These are phyloP conservation scores for Naganishia antarctica DNA, from an alignment of 768 basidiomycete genomes.

Conservation along the genomic window DNA sequence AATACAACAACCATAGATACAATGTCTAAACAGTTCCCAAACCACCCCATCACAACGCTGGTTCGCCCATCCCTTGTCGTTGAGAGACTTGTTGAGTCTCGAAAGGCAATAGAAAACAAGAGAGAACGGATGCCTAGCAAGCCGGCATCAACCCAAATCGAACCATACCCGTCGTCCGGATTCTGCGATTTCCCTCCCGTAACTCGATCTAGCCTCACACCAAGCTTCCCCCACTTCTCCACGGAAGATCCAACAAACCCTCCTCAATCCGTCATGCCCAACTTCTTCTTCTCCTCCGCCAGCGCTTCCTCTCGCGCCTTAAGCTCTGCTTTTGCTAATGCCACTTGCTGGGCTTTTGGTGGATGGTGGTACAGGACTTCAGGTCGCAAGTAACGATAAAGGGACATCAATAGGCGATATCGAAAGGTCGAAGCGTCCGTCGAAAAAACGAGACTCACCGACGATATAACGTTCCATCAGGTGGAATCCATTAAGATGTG, in stretches of 20 bases:
- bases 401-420: not conserved
- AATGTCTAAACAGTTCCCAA: not conserved
- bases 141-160: no score
- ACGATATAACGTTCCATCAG: conserved; percentile 97
- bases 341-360: conserved; percentile 89
- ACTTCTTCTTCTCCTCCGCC: conserved; percentile 71
- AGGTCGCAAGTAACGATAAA: no score
- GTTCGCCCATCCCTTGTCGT: no score
- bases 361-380: conserved; percentile 98
- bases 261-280: conserved; percentile 35
- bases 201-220: no score
- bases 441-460: conserved; percentile 46
- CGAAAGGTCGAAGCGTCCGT: no score
- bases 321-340: conserved; percentile 78
- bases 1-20: not conserved
- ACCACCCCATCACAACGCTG: no score
- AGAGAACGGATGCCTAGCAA: no score
- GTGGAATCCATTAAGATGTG: conserved; percentile 96
- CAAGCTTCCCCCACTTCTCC: no score
- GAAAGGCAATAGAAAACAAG: no score
- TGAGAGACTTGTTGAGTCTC: no score
- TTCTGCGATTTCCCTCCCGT: no score
- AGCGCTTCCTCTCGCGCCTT: conserved; percentile 87
- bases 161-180: no score
- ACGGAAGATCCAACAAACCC: not conserved